Conservation (phyloP, 2,329 filamentous ascomycete species). For the Emericellopsis cladophorae region DNA sequence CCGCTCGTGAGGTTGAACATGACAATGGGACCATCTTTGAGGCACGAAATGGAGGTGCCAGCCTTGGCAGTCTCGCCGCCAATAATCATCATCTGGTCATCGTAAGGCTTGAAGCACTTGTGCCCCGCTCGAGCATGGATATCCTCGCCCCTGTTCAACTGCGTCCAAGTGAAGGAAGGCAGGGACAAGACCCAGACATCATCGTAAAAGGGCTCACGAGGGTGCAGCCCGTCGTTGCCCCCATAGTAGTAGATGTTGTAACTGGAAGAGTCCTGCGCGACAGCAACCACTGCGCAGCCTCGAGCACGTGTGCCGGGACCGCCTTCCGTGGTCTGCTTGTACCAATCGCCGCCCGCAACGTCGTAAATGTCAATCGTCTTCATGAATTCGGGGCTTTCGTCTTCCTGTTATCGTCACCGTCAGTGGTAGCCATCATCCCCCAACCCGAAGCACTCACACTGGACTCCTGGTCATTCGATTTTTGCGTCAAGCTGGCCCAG, state of each 20-base stretch:
- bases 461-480: constrained; percentile 14
- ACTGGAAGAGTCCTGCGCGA: constrained; percentile 57
- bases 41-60: constrained; percentile 22
- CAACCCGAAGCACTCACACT: constrained; percentile 15
- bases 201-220: constrained; percentile 30
- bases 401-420: constrained; percentile 25
- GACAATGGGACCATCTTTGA: constrained; percentile 39
- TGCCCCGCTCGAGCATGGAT: constrained; percentile 57
- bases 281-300: constrained; percentile 64
- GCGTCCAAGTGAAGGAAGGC: constrained; percentile 70
- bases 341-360: constrained; percentile 55
- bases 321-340: constrained; percentile 51
- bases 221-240: constrained; percentile 48
- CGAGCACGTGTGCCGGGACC: constrained; percentile 47
- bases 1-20: constrained; percentile 63
- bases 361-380: constrained; percentile 66
- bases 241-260: constrained; percentile 82
- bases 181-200: constrained; percentile 74
- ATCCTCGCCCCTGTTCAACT: constrained; percentile 26
- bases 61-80: constrained; percentile 45
- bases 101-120: constrained; percentile 62
- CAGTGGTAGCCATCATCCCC: not conserved
- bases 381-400: constrained; percentile 59
- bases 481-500: constrained; percentile 18
- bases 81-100: constrained; percentile 68